Evolutionary conservation across 75 land plant genomes (phyloP).

Genomic region (Pseudotsuga menziesii): DNA sequence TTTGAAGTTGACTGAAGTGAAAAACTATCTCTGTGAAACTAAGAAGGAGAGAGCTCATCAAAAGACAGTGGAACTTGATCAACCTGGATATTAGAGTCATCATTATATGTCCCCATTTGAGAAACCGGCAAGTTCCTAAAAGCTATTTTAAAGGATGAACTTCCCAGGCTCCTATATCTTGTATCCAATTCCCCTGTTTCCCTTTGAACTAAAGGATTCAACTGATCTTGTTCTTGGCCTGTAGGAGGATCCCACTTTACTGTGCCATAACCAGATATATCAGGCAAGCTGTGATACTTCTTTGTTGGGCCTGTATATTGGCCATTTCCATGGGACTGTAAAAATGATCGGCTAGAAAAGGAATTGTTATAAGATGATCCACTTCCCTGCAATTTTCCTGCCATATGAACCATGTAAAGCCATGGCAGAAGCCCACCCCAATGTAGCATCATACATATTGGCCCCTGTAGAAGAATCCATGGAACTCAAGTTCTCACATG

Average conservation of each 20-base stretch:
- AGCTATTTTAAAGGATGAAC: conserved; percentile 12
- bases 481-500: conserved; percentile 11
- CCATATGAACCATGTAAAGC: conserved; percentile 30
- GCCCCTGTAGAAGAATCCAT: conserved; percentile 35
- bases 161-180: conserved; percentile 14
- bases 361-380: too few species aligned
- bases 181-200: conserved; percentile 41
- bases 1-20: conserved; percentile 33
- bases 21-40: conserved; percentile 47
- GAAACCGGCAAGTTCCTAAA: conserved; percentile 31
- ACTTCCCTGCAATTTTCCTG: conserved; percentile 19
- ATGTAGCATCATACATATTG: conserved; percentile 24
- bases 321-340: too few species aligned
- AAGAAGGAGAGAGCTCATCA: conserved; percentile 70
- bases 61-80: too few species aligned
- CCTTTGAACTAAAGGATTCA: too few species aligned
- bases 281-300: too few species aligned
- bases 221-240: too few species aligned
- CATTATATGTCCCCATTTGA: conserved; percentile 8
- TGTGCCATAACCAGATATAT: too few species aligned
- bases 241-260: too few species aligned
- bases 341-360: too few species aligned
- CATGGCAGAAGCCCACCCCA: conserved; percentile 33
- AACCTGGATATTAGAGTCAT: neutral
- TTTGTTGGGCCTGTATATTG: too few species aligned